phyloP scores from a whole-genome alignment of 129 eudicot genomes.

The Saussurea involucrata region DNA sequence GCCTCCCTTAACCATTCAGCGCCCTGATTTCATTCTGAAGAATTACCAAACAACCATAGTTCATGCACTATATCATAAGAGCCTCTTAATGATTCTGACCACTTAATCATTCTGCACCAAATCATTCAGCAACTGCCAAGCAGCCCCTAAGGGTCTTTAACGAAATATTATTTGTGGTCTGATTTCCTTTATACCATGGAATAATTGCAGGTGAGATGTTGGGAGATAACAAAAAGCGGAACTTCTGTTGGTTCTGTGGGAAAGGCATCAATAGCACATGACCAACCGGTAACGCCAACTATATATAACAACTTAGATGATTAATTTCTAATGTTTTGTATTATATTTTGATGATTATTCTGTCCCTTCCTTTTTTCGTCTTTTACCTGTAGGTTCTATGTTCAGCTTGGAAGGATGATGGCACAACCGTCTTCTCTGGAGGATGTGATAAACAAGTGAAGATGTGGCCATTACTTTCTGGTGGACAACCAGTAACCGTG shows the following conservation, averaged over 20 bases:
- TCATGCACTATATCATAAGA: too few species aligned
- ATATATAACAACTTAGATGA: neutral
- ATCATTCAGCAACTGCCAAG: too few species aligned
- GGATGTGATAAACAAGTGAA: slow-evolving; percentile 98
- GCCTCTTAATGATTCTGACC: too few species aligned
- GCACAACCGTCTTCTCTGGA: slow-evolving; percentile 93
- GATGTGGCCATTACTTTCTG: slow-evolving; percentile 87
- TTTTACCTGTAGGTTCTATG: slow-evolving; percentile 64
- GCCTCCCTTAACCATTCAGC: too few species aligned
- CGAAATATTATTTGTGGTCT: neutral
- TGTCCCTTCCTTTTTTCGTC: neutral
- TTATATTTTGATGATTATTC: neutral
- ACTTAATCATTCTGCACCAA: too few species aligned
- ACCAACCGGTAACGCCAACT: slow-evolving; percentile 64
- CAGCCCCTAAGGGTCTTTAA: neutral
- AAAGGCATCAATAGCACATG: slow-evolving; percentile 79
- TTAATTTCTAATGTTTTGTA: neutral
- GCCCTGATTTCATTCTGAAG: too few species aligned
- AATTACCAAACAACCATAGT: too few species aligned
- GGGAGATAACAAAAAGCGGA: slow-evolving; percentile 83
- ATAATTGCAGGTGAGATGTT: slow-evolving; percentile 73
- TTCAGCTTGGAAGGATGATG: slow-evolving; percentile 98
- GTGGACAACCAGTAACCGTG: slow-evolving; percentile 88
- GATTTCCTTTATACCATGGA: neutral
- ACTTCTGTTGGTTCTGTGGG: slow-evolving; percentile 50